phyloP scores from a whole-genome alignment of 1,284 basidiomycete species.

The Ceratobasidium sp. region DNA sequence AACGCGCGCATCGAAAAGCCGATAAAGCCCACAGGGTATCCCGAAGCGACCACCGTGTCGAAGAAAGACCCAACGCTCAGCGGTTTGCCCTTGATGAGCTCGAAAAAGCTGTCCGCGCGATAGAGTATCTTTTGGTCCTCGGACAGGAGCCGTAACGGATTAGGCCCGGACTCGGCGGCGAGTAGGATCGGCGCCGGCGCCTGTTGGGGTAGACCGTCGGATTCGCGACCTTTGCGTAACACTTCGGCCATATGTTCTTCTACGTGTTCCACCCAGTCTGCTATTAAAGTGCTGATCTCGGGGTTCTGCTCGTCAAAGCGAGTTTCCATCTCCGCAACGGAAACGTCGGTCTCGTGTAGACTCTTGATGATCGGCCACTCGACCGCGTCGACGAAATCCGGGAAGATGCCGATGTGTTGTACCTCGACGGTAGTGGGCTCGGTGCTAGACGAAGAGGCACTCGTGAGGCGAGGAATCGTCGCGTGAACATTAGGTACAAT shows the following conservation, averaged over 20 bases:
- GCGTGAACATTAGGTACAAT: not conserved
- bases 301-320: not conserved
- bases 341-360: conserved; percentile 9
- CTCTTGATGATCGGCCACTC: conserved; percentile 15
- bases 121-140: conserved; percentile 12
- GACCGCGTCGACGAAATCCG: conserved; percentile 19
- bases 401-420: conserved; percentile 10
- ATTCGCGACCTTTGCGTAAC: conserved; percentile 1
- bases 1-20: not conserved
- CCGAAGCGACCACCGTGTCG: not conserved
- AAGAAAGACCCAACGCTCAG: not conserved
- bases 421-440: not conserved
- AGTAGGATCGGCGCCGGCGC: not conserved
- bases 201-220: not conserved
- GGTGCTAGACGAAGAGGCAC: not conserved
- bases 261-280: conserved; percentile 12
- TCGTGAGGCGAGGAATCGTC: not conserved
- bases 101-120: conserved; percentile 35
- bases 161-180: not conserved
- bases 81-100: not conserved
- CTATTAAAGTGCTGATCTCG: not conserved
- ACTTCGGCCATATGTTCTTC: not conserved
- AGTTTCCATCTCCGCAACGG: not conserved
- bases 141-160: not conserved
- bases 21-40: not conserved